phyloP scores from a whole-genome alignment of 352 stramenopile species.

The Discostella stelligera region DNA sequence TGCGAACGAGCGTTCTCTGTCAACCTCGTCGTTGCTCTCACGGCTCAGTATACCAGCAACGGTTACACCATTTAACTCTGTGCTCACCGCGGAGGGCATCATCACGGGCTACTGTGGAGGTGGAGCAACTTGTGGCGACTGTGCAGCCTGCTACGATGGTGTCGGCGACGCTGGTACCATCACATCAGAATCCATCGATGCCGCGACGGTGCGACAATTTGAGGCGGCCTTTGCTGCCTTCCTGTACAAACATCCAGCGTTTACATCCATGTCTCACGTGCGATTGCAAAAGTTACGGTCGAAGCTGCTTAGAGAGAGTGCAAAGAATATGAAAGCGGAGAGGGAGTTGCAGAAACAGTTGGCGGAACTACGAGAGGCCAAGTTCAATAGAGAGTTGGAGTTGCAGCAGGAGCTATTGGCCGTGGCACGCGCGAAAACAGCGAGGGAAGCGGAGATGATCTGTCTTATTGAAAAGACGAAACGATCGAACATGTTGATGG shows the following conservation, averaged over 20 bases:
- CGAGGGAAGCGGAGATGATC: slow-evolving; percentile 35
- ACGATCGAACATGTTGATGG: slow-evolving; percentile 23
- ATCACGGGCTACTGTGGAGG: slow-evolving; percentile 12
- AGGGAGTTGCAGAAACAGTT: slow-evolving; percentile 28
- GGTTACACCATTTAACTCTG: slow-evolving; percentile 12
- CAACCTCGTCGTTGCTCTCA: slow-evolving; percentile 1
- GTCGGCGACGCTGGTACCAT: slow-evolving; percentile 8
- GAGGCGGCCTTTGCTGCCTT: slow-evolving; percentile 47
- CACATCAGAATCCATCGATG: slow-evolving; percentile 21
- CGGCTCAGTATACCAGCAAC: background rate
- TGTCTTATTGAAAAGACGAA: slow-evolving; percentile 33
- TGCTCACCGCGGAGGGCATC: slow-evolving; percentile 35
- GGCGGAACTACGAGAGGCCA: slow-evolving; percentile 25
- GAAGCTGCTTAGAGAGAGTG: slow-evolving; percentile 36
- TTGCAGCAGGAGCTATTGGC: slow-evolving; percentile 42
- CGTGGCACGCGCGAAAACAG: slow-evolving; percentile 27
- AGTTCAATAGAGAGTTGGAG: slow-evolving; percentile 31
- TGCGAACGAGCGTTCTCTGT: background rate
- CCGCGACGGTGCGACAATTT: slow-evolving; percentile 24
- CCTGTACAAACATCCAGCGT: slow-evolving; percentile 48
- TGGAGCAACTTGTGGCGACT: slow-evolving; percentile 3
- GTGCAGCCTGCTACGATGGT: background rate
- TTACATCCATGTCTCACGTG: slow-evolving; percentile 40
- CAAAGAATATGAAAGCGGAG: slow-evolving; percentile 26
- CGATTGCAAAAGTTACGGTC: slow-evolving; percentile 26